Percentiles rank a stretch among this genome's conserved stretches.
Conservation (phyloP, 1,139 yeast genomes). For the Suhomyces anneliseae region DNA sequence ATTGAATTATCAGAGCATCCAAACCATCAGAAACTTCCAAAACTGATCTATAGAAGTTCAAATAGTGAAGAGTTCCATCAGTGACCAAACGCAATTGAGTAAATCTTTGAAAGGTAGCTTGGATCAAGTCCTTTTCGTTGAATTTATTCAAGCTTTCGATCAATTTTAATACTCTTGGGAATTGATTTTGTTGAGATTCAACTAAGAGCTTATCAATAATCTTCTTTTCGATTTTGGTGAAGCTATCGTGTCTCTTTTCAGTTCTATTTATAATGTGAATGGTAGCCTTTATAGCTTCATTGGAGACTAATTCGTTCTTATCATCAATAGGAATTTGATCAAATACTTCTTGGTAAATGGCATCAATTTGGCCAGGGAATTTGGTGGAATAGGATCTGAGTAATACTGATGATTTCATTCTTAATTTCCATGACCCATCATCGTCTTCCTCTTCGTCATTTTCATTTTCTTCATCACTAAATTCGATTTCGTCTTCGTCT, state of each 20-base stretch:
- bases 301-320: slow-evolving; percentile 40
- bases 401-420: slow-evolving; percentile 55
- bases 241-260: slow-evolving; percentile 7
- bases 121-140: slow-evolving; percentile 7
- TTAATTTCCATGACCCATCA: slow-evolving; percentile 71
- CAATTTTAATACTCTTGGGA: slow-evolving; percentile 27
- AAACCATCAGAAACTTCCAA: slow-evolving; percentile 16
- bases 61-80: slow-evolving; percentile 26
- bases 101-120: slow-evolving; percentile 16
- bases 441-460: slow-evolving; percentile 39
- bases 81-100: slow-evolving; percentile 19
- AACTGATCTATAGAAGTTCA: slow-evolving; percentile 29
- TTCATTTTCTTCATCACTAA: slow-evolving; percentile 45
- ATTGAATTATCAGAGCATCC: slow-evolving; percentile 18
- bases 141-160: slow-evolving; percentile 31
- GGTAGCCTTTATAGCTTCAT: slow-evolving; percentile 35
- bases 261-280: slow-evolving; percentile 28
- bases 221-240: slow-evolving; percentile 19
- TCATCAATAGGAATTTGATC: slow-evolving; percentile 32
- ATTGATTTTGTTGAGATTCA: slow-evolving; percentile 21
- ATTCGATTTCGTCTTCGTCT: slow-evolving; percentile 35
- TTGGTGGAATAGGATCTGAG: slow-evolving; percentile 38
- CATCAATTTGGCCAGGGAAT: slow-evolving; percentile 25
- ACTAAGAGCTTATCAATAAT: slow-evolving; percentile 22
- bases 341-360: slow-evolving; percentile 9